A percentile compares a stretch with the other conserved stretches of the same genome.
These are phyloP conservation scores for Phalaenopsis hybrid DNA, from an alignment of 116 monocot species.

Conservation along the genomic window DNA sequence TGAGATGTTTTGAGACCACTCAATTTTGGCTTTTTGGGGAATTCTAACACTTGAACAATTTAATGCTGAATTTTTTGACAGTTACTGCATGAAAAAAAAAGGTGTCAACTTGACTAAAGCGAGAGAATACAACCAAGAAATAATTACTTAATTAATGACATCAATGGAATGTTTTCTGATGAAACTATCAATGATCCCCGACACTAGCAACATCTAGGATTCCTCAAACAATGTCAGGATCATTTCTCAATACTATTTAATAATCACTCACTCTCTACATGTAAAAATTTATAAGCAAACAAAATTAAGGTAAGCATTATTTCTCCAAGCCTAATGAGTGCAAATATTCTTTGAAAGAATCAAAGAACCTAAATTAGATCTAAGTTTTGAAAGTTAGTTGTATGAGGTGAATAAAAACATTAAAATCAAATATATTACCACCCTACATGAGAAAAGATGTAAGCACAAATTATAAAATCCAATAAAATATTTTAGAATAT, in stretches of 20 bases:
- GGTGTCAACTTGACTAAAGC: not conserved
- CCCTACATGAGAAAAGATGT: not conserved
- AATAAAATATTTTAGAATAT: not conserved
- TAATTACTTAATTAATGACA: not conserved
- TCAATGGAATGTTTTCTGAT: not conserved
- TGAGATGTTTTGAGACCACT: no score
- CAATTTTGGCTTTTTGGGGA: no score
- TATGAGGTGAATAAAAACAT: not conserved
- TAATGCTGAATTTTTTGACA: no score
- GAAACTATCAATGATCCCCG: no score
- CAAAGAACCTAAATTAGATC: not conserved
- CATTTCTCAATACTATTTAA: not conserved
- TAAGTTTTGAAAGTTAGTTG: not conserved
- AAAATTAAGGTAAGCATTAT: not conserved
- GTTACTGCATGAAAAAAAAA: no score
- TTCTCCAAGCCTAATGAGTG: not conserved
- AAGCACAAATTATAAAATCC: not conserved
- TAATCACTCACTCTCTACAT: not conserved
- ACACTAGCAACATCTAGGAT: no score
- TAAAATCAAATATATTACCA: not conserved
- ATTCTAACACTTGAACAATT: no score
- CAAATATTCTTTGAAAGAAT: not conserved
- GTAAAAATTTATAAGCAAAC: not conserved
- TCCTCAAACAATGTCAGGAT: not conserved
- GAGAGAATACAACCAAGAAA: not conserved